Percentiles rank a stretch among this genome's conserved stretches.
Evolutionary conservation across 208 protist genomes (phyloP).

Genomic region (Crithidia brevicula): DNA sequence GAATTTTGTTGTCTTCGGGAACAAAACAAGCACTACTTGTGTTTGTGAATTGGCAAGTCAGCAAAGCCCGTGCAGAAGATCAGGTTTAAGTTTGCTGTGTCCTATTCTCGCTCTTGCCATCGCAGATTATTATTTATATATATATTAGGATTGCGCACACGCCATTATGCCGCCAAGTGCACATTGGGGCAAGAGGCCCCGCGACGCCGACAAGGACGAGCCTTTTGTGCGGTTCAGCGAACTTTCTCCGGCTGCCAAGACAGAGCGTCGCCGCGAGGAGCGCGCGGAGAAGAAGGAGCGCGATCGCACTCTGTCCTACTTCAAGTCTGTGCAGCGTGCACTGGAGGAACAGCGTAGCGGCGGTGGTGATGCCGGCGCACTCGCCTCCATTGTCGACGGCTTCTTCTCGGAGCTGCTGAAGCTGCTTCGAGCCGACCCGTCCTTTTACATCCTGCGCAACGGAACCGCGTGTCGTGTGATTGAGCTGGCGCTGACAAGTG

Average conservation of each 20-base stretch:
- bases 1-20: too few relatives aligned
- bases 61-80: too few relatives aligned
- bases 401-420: slow-evolving; percentile 91
- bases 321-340: slow-evolving; percentile 75
- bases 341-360: slow-evolving; percentile 66
- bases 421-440: slow-evolving; percentile 72
- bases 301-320: slow-evolving; percentile 86
- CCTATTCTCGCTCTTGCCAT: too few relatives aligned
- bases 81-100: too few relatives aligned
- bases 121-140: too few relatives aligned
- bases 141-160: too few relatives aligned
- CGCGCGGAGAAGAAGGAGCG: slow-evolving; percentile 87
- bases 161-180: slow-evolving; percentile 24
- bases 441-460: slow-evolving; percentile 81
- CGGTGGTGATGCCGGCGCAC: slow-evolving; percentile 51
- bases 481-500: slow-evolving; percentile 75
- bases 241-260: slow-evolving; percentile 64
- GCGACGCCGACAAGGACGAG: slow-evolving; percentile 35
- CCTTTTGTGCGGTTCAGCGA: slow-evolving; percentile 79
- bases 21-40: too few relatives aligned
- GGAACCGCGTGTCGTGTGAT: slow-evolving; percentile 83
- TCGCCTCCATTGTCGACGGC: slow-evolving; percentile 81
- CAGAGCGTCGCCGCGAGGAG: slow-evolving; percentile 73
- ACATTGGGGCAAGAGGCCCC: slow-evolving; percentile 62
- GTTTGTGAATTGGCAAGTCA: too few relatives aligned